Percentiles rank a stretch among this genome's conserved stretches.
phyloP scores from a whole-genome alignment of 2,329 filamentous ascomycete genomes.

The Beauveria varroae region DNA sequence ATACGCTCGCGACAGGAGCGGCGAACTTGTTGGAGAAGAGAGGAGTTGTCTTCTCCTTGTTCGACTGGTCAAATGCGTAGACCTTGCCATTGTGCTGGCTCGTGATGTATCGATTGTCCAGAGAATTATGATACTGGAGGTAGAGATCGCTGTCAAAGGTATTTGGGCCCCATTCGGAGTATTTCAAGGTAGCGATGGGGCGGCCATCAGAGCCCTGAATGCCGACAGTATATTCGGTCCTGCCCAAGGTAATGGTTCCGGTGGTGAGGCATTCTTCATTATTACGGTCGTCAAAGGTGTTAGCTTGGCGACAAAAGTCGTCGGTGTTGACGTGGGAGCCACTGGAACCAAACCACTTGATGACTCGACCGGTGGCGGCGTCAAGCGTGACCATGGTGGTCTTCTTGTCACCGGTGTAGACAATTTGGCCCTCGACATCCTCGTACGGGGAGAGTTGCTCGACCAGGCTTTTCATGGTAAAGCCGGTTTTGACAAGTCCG shows the following conservation, averaged over 20 bases:
- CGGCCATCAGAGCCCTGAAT: constrained; percentile 71
- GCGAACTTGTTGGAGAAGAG: constrained; percentile 63
- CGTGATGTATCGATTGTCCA: constrained; percentile 85
- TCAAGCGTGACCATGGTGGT: constrained; percentile 86
- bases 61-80: constrained; percentile 67
- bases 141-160: constrained; percentile 83
- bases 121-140: constrained; percentile 69
- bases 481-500: constrained; percentile 57
- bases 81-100: constrained; percentile 78
- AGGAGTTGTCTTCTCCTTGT: constrained; percentile 41
- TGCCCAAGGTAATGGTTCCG: constrained; percentile 74
- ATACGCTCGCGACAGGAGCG: constrained; percentile 77
- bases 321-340: constrained; percentile 61
- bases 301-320: constrained; percentile 67
- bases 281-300: constrained; percentile 57
- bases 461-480: constrained; percentile 81
- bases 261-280: constrained; percentile 70
- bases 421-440: constrained; percentile 65
- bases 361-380: constrained; percentile 71
- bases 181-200: constrained; percentile 80
- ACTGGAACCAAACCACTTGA: constrained; percentile 75
- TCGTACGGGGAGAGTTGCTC: constrained; percentile 73
- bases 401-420: constrained; percentile 88
- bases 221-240: constrained; percentile 82
- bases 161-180: constrained; percentile 92